Evolutionary conservation across 2,329 filamentous ascomycete species (phyloP).

Genomic region (Seiridium unicorne): DNA sequence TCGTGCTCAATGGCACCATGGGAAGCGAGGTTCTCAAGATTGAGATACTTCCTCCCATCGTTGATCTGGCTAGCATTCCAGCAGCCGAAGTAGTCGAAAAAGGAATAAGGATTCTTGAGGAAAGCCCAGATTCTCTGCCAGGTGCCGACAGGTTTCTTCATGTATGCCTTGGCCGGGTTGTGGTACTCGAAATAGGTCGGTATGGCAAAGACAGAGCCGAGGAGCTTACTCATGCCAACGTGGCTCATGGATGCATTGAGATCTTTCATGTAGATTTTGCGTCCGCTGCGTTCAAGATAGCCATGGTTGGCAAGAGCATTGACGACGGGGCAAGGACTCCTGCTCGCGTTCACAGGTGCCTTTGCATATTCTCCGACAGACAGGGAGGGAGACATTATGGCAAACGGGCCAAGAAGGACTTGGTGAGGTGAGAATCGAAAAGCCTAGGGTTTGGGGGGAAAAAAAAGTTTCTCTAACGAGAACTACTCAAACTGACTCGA

Average conservation of each 20-base stretch:
- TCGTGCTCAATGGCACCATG: constrained; percentile 1
- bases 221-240: neutral
- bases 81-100: neutral
- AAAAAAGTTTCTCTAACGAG: neutral
- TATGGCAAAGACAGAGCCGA: neutral
- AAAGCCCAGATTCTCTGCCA: neutral
- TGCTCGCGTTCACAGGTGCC: constrained; percentile 6
- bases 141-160: neutral
- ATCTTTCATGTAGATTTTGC: neutral
- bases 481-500: neutral
- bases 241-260: neutral
- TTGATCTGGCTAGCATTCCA: neutral
- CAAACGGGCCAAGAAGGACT: neutral
- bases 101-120: neutral
- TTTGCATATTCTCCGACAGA: constrained; percentile 2
- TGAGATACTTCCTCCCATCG: neutral
- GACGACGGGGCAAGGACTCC: constrained; percentile 19
- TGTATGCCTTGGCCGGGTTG: constrained; percentile 5
- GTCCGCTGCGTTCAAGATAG: constrained; percentile 17
- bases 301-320: constrained; percentile 21
- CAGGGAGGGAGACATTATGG: constrained; percentile 1
- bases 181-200: neutral
- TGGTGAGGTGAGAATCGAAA: neutral
- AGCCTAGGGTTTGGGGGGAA: too few relatives aligned
- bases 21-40: neutral